Evolutionary conservation across 1,139 yeast species (phyloP).

Genomic region (Pichiaceae sp.): DNA sequence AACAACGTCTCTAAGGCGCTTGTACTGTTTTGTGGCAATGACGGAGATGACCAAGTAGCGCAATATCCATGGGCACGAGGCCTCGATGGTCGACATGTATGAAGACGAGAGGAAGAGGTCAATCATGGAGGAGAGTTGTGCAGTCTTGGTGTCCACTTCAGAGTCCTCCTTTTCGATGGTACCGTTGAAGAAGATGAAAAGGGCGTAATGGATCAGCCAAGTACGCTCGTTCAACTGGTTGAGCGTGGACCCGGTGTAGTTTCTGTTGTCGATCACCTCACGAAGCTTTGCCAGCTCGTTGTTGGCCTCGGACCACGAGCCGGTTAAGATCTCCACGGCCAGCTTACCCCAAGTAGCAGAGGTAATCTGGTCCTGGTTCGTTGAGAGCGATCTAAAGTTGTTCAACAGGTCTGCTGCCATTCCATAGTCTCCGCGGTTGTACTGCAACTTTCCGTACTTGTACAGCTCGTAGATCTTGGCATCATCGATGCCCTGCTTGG

Average conservation of each 20-base stretch:
- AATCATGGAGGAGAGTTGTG: conserved; percentile 33
- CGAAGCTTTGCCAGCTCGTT: conserved; percentile 45
- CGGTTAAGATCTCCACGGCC: conserved; percentile 46
- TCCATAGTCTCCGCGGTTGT: conserved; percentile 51
- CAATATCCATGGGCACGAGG: conserved; percentile 58
- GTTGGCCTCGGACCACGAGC: conserved; percentile 42
- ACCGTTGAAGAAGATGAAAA: conserved; percentile 47
- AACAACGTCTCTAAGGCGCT: conserved; percentile 47
- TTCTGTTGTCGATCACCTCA: conserved; percentile 47
- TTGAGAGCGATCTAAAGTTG: conserved; percentile 46
- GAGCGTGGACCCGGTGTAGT: conserved; percentile 39
- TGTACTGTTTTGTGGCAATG: conserved; percentile 31
- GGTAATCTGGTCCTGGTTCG: conserved; percentile 37
- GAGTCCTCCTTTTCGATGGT: background rate
- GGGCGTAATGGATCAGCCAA: conserved; percentile 60
- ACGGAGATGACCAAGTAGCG: conserved; percentile 55
- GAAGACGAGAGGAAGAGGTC: conserved; percentile 51
- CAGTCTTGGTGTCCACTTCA: background rate
- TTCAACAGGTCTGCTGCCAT: conserved; percentile 48
- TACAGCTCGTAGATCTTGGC: conserved; percentile 43
- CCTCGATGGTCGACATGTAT: conserved; percentile 55
- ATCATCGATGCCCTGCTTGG: conserved; percentile 36
- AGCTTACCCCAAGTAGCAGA: conserved; percentile 61
- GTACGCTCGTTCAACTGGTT: conserved; percentile 52
- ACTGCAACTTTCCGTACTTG: conserved; percentile 50